Conservation (phyloP, 148 eudicot genomes). For the Cornus kousa region DNA sequence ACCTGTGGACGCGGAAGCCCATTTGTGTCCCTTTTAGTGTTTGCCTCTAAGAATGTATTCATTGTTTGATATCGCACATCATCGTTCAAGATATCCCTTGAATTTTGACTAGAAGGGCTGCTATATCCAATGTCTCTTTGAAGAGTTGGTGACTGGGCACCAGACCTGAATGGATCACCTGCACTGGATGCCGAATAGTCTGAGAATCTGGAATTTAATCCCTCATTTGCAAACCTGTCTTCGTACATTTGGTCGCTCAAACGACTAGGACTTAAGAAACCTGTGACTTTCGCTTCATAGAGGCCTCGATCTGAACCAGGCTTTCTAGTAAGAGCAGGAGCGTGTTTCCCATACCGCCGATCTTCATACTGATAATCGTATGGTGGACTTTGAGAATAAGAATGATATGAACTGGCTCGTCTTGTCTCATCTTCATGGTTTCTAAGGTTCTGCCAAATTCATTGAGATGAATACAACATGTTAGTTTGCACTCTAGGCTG, state of each 20-base stretch:
- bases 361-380: constrained; percentile 96
- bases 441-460: constrained; percentile 41
- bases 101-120: constrained; percentile 53
- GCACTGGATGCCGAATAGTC: constrained; percentile 70
- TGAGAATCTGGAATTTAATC: constrained; percentile 60
- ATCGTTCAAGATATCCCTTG: constrained; percentile 36
- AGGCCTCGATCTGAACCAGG: constrained; percentile 83
- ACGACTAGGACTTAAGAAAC: constrained; percentile 76
- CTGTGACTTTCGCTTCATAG: constrained; percentile 56
- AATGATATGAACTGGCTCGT: constrained; percentile 95
- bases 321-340: constrained; percentile 60
- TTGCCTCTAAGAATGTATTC: constrained; percentile 28
- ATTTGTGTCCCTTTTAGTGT: constrained; percentile 32
- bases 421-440: constrained; percentile 67
- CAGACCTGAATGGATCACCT: constrained; percentile 68
- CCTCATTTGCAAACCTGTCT: constrained; percentile 64
- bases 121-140: constrained; percentile 48
- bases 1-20: constrained; percentile 56
- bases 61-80: constrained; percentile 22
- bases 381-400: constrained; percentile 96
- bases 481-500: constrained; percentile 10
- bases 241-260: constrained; percentile 59
- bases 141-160: constrained; percentile 56
- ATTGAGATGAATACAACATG: constrained; percentile 5
- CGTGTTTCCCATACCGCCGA: constrained; percentile 70